Percentiles rank a stretch among this genome's conserved stretches.
Conservation (phyloP, 129 eudicot species). For the Logfia minima region DNA sequence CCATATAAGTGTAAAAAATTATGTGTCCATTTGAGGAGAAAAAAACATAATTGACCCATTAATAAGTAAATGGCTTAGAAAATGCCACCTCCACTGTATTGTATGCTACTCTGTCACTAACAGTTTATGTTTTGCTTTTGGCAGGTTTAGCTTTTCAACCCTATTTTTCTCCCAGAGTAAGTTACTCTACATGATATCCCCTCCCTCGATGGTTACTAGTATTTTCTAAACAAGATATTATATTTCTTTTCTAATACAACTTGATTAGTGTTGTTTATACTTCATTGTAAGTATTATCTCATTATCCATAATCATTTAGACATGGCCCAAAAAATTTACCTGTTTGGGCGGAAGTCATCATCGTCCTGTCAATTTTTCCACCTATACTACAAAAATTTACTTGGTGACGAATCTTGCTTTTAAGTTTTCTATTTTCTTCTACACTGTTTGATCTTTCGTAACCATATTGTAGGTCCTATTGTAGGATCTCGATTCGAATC, state of each 20-base stretch:
- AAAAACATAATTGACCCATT: neutral
- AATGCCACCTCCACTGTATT: neutral
- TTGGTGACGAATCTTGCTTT: neutral
- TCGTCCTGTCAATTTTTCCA: neutral
- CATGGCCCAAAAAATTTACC: neutral
- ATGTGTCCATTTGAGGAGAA: neutral
- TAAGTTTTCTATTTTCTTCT: conserved; percentile 3
- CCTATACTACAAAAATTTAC: neutral
- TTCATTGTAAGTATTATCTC: neutral
- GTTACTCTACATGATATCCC: conserved; percentile 31
- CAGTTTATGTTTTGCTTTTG: conserved; percentile 23
- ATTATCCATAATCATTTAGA: neutral
- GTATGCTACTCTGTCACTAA: conserved; percentile 15
- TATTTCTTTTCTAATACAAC: neutral
- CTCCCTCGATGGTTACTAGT: neutral
- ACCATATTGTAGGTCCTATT: neutral
- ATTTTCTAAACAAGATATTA: neutral
- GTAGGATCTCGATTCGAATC: too few relatives aligned
- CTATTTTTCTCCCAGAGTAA: conserved; percentile 69
- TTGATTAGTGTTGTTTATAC: neutral
- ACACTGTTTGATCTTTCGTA: neutral
- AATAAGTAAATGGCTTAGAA: neutral
- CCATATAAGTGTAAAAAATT: neutral
- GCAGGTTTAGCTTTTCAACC: conserved; percentile 95
- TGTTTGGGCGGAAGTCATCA: neutral